Base-by-base conservation (phyloP, 2,329 filamentous ascomycete genomes). In the Trichoderma sp. region DNA sequence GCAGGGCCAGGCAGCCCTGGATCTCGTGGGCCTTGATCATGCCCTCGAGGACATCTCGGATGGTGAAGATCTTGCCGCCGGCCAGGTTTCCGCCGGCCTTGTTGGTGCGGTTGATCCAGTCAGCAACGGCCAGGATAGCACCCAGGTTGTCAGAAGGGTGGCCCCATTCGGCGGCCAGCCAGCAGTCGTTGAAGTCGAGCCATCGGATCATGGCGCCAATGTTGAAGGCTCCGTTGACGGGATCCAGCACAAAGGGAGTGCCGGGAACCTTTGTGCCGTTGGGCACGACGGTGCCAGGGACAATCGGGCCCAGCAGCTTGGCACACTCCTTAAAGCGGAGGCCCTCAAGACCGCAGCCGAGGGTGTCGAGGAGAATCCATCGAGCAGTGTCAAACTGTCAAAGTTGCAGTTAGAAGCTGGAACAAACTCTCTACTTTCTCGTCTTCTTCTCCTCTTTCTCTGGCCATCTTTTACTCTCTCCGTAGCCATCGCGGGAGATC, bases 1-100 rank as follows among this genome's bases (percentile, higher is more conserved):
- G 92, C 72, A 99, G 89, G 71, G 96, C 96, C 82, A 99, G 87
- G 84, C 95, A 97, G 78, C 96, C 96, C 87, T 99, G 96, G 79
- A 99, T 97, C 84, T 99, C 96, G 84, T 99, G 96, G 77, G 96
- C 96, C 88, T 97, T 97, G 88, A 98, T 97, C 94, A 98, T 98
- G 77, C 89, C 94, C 88, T 98, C 95, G 75, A 99, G 89, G 50
- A 99, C 91, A 79, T 98, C 95, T 81, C 91, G 91, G 80, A 98
- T 85, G 76, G 92, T 97, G 82, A 97, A 90, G 81, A 94, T 90
- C 87, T 94, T 97, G 78, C 94, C 94, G 73, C 93, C 93, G 67
- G 94, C 93, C 76, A 95, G 88, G 85, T 96, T 97, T 75, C 88
- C 88, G 71, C 88, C 88, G 68, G 88, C 87, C 84, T 90, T 90